Evolutionary conservation across 192 early-diverging fungal species (phyloP).

Genomic region (Tieghemiomyces parasiticus): DNA sequence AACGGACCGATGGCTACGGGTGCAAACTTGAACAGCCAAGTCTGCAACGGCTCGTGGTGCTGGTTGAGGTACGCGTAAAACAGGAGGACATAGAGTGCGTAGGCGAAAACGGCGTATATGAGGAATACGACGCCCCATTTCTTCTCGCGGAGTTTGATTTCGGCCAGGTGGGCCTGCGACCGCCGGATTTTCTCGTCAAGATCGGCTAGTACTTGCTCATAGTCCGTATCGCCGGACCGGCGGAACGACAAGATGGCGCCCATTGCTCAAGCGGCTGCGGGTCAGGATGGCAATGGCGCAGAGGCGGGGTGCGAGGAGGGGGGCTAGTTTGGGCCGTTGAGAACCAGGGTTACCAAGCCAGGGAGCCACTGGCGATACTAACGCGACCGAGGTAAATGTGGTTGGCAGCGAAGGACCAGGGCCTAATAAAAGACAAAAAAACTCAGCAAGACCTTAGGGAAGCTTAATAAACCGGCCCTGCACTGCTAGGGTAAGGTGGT

Average conservation of each 20-base stretch:
- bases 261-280: not conserved
- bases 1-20: slow-evolving; percentile 16
- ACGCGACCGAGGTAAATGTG: not conserved
- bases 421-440: not conserved
- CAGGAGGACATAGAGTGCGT: slow-evolving; percentile 22
- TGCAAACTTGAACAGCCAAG: slow-evolving; percentile 14
- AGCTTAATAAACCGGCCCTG: not conserved
- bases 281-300: not conserved
- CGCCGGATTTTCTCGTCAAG: slow-evolving; percentile 39
- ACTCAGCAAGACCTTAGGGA: not conserved
- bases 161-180: slow-evolving; percentile 22
- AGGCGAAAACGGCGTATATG: slow-evolving; percentile 22
- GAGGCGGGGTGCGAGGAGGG: not conserved
- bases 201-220: slow-evolving; percentile 38
- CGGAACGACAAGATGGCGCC: slow-evolving; percentile 5
- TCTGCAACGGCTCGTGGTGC: slow-evolving; percentile 12
- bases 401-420: not conserved
- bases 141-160: slow-evolving; percentile 15
- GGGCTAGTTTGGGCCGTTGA: not conserved
- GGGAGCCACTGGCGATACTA: not conserved
- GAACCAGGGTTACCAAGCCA: not conserved
- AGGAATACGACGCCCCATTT: slow-evolving; percentile 22
- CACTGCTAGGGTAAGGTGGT: no score
- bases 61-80: slow-evolving; percentile 28
- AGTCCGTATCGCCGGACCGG: slow-evolving; percentile 18